Evolutionary conservation across 352 stramenopile species (phyloP).

Genomic region (Detonula confervacea): DNA sequence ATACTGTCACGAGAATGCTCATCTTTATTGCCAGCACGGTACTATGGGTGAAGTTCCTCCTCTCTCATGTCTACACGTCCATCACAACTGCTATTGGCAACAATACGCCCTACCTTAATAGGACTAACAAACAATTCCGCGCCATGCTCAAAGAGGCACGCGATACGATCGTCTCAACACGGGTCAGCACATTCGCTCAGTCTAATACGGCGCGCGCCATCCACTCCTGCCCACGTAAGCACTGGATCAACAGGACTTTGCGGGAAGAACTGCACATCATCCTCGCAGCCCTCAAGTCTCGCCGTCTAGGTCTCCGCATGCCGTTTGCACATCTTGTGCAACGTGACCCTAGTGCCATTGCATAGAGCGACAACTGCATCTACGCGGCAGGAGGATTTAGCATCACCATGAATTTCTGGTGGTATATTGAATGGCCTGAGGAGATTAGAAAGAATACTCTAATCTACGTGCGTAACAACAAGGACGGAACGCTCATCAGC

Average conservation of each 20-base stretch:
- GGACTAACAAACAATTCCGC: constrained; percentile 25
- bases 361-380: constrained; percentile 8
- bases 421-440: constrained; percentile 14
- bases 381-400: constrained; percentile 15
- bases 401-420: constrained; percentile 23
- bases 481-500: constrained; percentile 1
- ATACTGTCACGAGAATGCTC: too few relatives aligned
- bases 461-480: constrained; percentile 1
- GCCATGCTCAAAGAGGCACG: not conserved
- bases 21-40: too few relatives aligned
- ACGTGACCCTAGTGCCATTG: not conserved
- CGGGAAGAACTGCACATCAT: constrained; percentile 19
- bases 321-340: constrained; percentile 13
- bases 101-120: not conserved
- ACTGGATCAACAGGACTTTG: constrained; percentile 30
- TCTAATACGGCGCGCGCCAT: not conserved
- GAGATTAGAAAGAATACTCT: constrained; percentile 3
- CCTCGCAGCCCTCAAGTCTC: not conserved
- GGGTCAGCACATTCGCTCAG: constrained; percentile 4
- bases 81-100: constrained; percentile 17
- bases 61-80: too few relatives aligned
- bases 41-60: too few relatives aligned
- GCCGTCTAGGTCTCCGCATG: not conserved
- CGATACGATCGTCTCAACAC: not conserved
- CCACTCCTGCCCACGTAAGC: not conserved